These are phyloP conservation scores for Isabelozyma rhagii DNA, from an alignment of 805 yeast species.

Conservation along the genomic window DNA sequence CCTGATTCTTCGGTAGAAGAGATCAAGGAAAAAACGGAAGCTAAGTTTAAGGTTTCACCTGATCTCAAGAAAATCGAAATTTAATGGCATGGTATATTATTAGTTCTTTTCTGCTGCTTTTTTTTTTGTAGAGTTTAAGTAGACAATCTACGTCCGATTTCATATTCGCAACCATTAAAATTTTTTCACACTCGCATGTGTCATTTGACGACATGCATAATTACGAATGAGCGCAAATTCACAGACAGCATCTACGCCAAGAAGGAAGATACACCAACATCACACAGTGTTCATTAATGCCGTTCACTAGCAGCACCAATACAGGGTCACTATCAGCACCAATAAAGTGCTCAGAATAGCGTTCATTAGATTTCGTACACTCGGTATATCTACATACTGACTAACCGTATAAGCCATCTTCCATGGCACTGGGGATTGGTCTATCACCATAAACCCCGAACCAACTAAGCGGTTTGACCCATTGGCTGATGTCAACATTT, in stretches of 20 bases:
- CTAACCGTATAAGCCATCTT: constrained; percentile 71
- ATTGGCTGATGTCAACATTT: constrained; percentile 15
- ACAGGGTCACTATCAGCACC: too few relatives aligned
- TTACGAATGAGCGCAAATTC: too few relatives aligned
- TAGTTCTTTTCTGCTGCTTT: background rate
- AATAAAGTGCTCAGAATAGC: too few relatives aligned
- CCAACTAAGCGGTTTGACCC: constrained; percentile 77
- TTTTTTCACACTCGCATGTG: background rate
- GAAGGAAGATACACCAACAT: background rate
- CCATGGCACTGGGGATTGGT: constrained; percentile 64
- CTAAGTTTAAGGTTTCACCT: constrained; percentile 33
- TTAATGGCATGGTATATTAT: background rate
- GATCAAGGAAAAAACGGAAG: constrained; percentile 36
- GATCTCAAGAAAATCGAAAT: constrained; percentile 15
- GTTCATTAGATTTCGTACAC: too few relatives aligned
- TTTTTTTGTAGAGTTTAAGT: background rate
- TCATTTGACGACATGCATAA: background rate
- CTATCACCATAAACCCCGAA: constrained; percentile 75
- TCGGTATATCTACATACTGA: background rate
- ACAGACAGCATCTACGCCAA: background rate
- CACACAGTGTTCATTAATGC: background rate
- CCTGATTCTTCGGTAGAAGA: constrained; percentile 40
- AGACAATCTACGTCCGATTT: background rate
- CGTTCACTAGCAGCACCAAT: too few relatives aligned
- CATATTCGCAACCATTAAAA: background rate